phyloP scores from a whole-genome alignment of 257 asterid species.

The Capsicum baccatum region DNA sequence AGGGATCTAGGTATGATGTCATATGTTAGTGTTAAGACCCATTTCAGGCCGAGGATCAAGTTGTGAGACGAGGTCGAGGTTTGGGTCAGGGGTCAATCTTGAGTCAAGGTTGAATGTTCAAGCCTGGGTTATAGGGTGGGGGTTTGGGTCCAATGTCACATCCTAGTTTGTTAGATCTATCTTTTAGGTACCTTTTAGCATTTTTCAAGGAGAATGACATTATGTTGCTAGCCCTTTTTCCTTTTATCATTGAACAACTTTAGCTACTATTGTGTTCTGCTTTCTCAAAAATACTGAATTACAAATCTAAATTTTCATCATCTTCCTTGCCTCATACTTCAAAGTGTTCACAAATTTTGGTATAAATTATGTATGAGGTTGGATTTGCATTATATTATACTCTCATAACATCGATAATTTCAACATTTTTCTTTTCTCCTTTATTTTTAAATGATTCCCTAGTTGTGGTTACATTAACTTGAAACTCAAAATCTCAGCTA shows the following conservation, averaged over 20 bases:
- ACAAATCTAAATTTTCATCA: not conserved
- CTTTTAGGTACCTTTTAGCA: too few species aligned
- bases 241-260: not conserved
- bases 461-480: not conserved
- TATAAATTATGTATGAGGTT: not conserved
- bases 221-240: not conserved
- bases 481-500: not conserved
- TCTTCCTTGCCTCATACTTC: not conserved
- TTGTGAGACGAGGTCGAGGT: too few species aligned
- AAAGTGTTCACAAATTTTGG: not conserved
- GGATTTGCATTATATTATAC: not conserved
- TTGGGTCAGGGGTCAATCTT: too few species aligned
- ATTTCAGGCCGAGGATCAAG: too few species aligned
- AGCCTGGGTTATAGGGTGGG: too few species aligned
- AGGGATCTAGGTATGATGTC: too few species aligned
- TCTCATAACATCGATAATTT: not conserved
- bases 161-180: too few species aligned
- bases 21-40: too few species aligned
- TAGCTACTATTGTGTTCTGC: not conserved
- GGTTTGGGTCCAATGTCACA: too few species aligned
- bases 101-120: too few species aligned
- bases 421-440: not conserved
- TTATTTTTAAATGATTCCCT: not conserved
- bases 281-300: not conserved
- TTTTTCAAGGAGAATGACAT: not conserved